phyloP scores from a whole-genome alignment of 441 rosid genomes.

The Populus hybrid region DNA sequence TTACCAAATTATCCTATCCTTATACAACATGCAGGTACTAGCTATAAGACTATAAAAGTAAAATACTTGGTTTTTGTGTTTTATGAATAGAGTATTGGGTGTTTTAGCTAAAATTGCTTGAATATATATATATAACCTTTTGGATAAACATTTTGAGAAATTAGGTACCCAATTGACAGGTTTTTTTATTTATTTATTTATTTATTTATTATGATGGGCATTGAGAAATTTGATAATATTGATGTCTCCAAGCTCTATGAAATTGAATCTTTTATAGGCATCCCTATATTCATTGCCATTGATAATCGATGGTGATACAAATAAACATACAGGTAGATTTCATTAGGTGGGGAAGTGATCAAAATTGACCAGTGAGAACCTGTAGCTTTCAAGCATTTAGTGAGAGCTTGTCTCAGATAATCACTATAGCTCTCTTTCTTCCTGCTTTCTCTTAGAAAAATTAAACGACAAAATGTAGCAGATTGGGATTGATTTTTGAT shows the following conservation, averaged over 20 bases:
- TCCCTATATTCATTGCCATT: too few species aligned
- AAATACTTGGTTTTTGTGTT: too few species aligned
- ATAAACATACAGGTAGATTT: not conserved
- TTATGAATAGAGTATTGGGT: too few species aligned
- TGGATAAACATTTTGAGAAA: too few species aligned
- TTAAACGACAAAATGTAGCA: not conserved
- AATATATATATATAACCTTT: too few species aligned
- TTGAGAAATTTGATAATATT: too few species aligned
- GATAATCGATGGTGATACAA: not conserved
- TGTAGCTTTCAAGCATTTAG: slow-evolving; percentile 10
- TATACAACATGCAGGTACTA: slow-evolving; percentile 59
- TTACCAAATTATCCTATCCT: slow-evolving; percentile 50
- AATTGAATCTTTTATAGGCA: too few species aligned
- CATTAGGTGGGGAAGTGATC: not conserved
- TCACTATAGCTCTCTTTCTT: slow-evolving; percentile 12
- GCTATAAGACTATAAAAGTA: not conserved
- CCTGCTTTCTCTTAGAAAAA: not conserved
- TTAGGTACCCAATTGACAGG: too few species aligned
- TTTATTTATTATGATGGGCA: too few species aligned
- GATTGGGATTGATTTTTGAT: not conserved
- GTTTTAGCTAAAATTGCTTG: too few species aligned
- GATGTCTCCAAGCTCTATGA: too few species aligned
- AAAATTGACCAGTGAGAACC: not conserved
- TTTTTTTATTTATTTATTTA: too few species aligned
- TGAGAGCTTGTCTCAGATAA: slow-evolving; percentile 11